Evolutionary conservation across 2,329 filamentous ascomycete genomes (phyloP).

Genomic region (Fusarium sp.): DNA sequence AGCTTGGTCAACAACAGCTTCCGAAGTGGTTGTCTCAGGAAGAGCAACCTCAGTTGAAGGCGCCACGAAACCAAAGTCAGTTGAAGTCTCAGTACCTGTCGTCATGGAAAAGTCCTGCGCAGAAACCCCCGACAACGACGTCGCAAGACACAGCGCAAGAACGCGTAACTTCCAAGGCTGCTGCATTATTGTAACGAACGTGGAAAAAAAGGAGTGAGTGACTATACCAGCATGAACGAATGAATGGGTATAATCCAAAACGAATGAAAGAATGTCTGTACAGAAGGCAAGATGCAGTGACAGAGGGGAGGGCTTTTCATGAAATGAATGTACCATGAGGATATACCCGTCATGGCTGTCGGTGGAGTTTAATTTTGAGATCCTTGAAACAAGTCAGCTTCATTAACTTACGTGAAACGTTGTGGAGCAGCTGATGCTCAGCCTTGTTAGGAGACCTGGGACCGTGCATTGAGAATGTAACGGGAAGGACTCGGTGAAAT

Average conservation of each 20-base stretch:
- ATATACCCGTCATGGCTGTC: neutral
- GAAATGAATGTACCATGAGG: neutral
- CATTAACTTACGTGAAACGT: constrained; percentile 1
- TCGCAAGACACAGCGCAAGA: constrained; percentile 7
- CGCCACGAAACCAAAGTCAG: fast-evolving
- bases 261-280: neutral
- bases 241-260: neutral
- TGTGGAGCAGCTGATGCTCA: neutral
- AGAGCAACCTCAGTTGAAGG: neutral
- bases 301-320: constrained; percentile 6
- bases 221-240: neutral
- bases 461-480: neutral
- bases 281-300: neutral
- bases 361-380: constrained; percentile 1
- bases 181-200: neutral
- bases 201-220: neutral
- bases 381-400: neutral
- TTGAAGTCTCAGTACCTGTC: neutral
- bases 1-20: neutral
- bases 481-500: neutral
- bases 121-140: neutral
- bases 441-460: neutral
- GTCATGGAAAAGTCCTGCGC: neutral
- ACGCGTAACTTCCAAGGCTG: constrained; percentile 9
- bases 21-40: neutral